Base-by-base conservation (phyloP, 164 flowering plant genomes). In the Vitis amurensis region DNA sequence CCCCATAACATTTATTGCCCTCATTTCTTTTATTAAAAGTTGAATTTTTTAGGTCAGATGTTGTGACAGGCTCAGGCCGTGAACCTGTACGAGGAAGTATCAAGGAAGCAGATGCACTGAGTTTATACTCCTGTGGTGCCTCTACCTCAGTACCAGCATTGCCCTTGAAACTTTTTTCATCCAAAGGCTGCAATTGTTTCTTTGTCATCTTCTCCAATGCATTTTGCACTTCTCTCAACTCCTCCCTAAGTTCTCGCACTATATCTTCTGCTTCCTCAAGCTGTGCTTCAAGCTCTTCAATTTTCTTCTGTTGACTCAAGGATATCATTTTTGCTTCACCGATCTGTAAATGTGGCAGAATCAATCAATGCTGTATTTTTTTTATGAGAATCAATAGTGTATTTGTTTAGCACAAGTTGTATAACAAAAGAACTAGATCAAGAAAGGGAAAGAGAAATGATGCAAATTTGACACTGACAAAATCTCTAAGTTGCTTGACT, bases 241-340 rank as follows among this genome's bases (percentile, higher is more conserved):
- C 92, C 68, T 76, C 77, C 69, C 94, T 84, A 61, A 92, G 97
- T 47, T 86, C 92, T 47, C 61, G 80, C 13, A 86, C 92, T 55
- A 83, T 88, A 65, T 90, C 92, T 75, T 92, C 92, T 61, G 97
- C 94, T 84, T 89, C 92, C 9, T 85, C 86, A 8, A 94, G 91
- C 78, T 92, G 97, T 57, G 85, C 91, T 82, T 92, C 97, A 71
- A 94, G 94, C 79, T 94, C 98, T 60, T 88, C 86, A 73, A 88
- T 88, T 76, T 74, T 87, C 65, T 62, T 80, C 71, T 79, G 85
- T 64, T 94, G 93, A 72, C 68, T 74, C 65, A 76, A 72, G n/a
- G 92, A 81, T 72, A 67, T 68, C 62, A 60, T 67, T 76, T 88
- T 90, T 31, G 87, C 85, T 83, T 90, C 88, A 52, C 69, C 76